phyloP scores from a whole-genome alignment of 352 stramenopile species.

The Plasmopara halstedii region DNA sequence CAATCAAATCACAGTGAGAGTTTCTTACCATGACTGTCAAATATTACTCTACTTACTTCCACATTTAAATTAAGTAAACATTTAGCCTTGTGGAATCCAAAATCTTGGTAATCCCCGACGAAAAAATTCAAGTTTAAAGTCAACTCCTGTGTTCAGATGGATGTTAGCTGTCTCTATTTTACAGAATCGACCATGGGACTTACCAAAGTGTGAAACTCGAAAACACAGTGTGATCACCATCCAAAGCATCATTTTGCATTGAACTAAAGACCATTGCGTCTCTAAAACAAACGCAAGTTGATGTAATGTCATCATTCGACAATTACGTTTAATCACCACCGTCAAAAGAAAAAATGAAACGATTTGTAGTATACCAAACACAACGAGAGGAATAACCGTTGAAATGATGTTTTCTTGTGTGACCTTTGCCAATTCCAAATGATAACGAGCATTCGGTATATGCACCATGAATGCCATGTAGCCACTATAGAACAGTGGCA shows the following conservation, averaged over 20 bases:
- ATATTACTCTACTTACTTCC: too few relatives aligned
- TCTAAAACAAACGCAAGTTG: slow-evolving; percentile 5
- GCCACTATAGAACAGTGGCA: slow-evolving; percentile 4
- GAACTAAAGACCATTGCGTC: slow-evolving; percentile 1
- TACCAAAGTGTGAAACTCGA: slow-evolving; percentile 5
- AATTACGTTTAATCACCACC: slow-evolving; percentile 1
- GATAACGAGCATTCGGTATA: slow-evolving; percentile 1
- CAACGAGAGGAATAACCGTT: background rate
- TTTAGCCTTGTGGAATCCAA: background rate
- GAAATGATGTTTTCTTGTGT: background rate
- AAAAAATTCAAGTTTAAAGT: slow-evolving; percentile 4
- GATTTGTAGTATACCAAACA: slow-evolving; percentile 2
- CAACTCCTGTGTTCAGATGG: background rate
- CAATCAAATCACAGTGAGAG: too few relatives aligned
- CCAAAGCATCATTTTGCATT: slow-evolving; percentile 8
- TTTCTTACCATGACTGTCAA: too few relatives aligned
- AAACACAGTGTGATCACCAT: slow-evolving; percentile 8
- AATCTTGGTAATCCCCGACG: background rate
- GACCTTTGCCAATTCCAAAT: slow-evolving; percentile 2
- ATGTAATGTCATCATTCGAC: background rate
- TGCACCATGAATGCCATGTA: slow-evolving; percentile 4
- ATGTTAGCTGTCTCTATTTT: background rate
- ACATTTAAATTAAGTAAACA: too few relatives aligned
- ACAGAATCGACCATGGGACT: background rate
- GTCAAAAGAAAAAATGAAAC: background rate